Evolutionary conservation across 108 stramenopile species (phyloP).

Genomic region (Licmophora abbreviata): DNA sequence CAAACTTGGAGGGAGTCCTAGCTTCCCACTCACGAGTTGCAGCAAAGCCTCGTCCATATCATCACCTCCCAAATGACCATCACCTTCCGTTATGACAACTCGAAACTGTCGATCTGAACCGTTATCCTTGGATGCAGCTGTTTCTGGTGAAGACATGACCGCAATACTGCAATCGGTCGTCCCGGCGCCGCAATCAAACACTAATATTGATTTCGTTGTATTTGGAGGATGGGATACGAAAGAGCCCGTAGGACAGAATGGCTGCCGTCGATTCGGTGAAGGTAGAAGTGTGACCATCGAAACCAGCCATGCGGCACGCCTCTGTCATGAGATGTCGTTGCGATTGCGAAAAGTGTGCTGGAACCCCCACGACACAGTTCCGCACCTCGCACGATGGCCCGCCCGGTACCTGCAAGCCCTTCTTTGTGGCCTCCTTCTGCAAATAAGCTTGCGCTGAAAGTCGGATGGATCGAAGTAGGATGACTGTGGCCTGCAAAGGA

Average conservation of each 20-base stretch:
- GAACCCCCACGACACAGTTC: conserved; percentile 69
- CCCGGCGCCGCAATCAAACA: conserved; percentile 85
- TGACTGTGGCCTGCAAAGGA: conserved; percentile 43
- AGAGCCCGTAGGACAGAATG: conserved; percentile 77
- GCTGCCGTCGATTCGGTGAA: conserved; percentile 76
- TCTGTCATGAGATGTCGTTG: conserved; percentile 44
- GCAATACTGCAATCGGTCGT: conserved; percentile 83
- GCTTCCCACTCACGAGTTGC: conserved; percentile 12
- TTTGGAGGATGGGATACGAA: conserved; percentile 28
- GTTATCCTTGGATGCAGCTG: conserved; percentile 4
- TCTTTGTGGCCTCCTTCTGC: conserved; percentile 16
- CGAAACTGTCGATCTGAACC: conserved; percentile 29
- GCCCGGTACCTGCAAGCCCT: conserved; percentile 39
- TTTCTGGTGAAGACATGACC: conserved; percentile 18
- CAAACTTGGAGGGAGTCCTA: too few relatives aligned
- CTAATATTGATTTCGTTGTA: conserved; percentile 32
- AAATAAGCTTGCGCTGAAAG: conserved; percentile 40
- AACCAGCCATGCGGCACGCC: conserved; percentile 58
- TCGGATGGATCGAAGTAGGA: conserved; percentile 42
- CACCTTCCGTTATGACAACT: conserved; percentile 59
- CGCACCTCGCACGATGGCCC: conserved; percentile 6
- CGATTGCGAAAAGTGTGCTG: conserved; percentile 56
- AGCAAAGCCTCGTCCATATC: conserved; percentile 65
- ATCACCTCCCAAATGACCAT: conserved; percentile 65
- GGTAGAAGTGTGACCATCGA: conserved; percentile 48